Evolutionary conservation across 2,329 filamentous ascomycete species (phyloP).

Genomic region (Alternaria sp.): DNA sequence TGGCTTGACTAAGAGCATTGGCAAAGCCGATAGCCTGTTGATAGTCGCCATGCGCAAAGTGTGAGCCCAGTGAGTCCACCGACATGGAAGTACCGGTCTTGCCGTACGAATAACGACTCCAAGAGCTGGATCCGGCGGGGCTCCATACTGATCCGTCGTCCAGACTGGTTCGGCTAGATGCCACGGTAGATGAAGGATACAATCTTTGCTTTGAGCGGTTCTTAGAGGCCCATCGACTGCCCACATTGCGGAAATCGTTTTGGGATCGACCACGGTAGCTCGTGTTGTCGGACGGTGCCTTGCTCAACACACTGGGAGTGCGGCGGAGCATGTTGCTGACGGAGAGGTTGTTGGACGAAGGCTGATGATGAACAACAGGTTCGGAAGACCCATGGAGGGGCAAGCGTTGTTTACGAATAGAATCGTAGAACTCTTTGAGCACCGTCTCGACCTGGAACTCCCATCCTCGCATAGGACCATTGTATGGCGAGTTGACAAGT

Average conservation of each 20-base stretch:
- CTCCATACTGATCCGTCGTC: conserved; percentile 95
- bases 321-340: conserved; percentile 79
- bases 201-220: conserved; percentile 81
- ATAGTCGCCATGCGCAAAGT: conserved; percentile 80
- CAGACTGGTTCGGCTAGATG: conserved; percentile 91
- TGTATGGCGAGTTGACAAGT: conserved; percentile 79
- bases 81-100: conserved; percentile 92
- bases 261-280: conserved; percentile 75
- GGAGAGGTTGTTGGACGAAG: conserved; percentile 69
- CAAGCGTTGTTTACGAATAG: conserved; percentile 86
- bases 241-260: conserved; percentile 68
- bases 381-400: conserved; percentile 80
- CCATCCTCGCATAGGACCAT: conserved; percentile 81
- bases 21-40: conserved; percentile 98
- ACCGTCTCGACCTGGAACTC: conserved; percentile 89
- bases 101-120: conserved; percentile 92
- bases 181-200: conserved; percentile 80
- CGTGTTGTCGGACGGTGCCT: conserved; percentile 84
- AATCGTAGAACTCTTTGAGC: conserved; percentile 88
- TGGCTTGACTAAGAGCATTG: conserved; percentile 94
- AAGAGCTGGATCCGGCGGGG: conserved; percentile 88
- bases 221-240: conserved; percentile 83
- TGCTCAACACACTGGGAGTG: conserved; percentile 90
- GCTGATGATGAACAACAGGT: conserved; percentile 57
- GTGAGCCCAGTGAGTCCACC: conserved; percentile 86